A percentile compares a stretch with the other conserved stretches of the same genome.
These are phyloP conservation scores for Parathielavia appendiculata DNA, from an alignment of 495 filamentous ascomycete genomes.

Conservation along the genomic window DNA sequence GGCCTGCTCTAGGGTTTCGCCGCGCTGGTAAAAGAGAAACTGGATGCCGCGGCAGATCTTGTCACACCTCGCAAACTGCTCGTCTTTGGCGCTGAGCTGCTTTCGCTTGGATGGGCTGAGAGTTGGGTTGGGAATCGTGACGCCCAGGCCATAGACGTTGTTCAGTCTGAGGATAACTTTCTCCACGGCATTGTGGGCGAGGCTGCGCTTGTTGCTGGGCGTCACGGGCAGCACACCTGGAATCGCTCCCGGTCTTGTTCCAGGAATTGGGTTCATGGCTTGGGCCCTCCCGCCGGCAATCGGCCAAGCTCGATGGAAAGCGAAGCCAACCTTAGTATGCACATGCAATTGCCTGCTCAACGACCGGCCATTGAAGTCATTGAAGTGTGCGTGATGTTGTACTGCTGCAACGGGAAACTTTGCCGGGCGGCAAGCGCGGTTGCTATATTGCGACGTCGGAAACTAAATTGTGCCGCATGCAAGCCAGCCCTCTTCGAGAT, in stretches of 20 bases:
- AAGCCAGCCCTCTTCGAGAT: background rate
- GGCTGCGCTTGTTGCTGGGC: conserved; percentile 15
- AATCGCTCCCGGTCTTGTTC: background rate
- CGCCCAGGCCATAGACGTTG: conserved; percentile 22
- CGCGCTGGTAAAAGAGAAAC: conserved; percentile 18
- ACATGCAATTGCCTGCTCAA: background rate
- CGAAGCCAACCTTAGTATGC: background rate
- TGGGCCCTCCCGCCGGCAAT: background rate
- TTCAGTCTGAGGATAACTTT: conserved; percentile 21
- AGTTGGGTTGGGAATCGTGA: conserved; percentile 20
- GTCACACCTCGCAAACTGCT: conserved; percentile 14
- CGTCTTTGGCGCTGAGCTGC: conserved; percentile 11
- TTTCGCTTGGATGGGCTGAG: conserved; percentile 19
- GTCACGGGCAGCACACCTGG: conserved; percentile 11
- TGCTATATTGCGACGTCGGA: background rate
- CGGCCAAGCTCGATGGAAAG: background rate
- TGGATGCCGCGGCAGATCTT: conserved; percentile 19
- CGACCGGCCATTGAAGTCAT: background rate
- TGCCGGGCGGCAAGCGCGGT: background rate
- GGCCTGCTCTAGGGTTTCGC: conserved; percentile 12
- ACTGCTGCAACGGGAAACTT: background rate
- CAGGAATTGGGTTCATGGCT: background rate
- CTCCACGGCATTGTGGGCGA: conserved; percentile 1
- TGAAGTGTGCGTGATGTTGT: background rate
- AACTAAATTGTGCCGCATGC: conserved; percentile 4